Conservation (phyloP, 2,329 filamentous ascomycete species). For the Hypoxylon sp. region DNA sequence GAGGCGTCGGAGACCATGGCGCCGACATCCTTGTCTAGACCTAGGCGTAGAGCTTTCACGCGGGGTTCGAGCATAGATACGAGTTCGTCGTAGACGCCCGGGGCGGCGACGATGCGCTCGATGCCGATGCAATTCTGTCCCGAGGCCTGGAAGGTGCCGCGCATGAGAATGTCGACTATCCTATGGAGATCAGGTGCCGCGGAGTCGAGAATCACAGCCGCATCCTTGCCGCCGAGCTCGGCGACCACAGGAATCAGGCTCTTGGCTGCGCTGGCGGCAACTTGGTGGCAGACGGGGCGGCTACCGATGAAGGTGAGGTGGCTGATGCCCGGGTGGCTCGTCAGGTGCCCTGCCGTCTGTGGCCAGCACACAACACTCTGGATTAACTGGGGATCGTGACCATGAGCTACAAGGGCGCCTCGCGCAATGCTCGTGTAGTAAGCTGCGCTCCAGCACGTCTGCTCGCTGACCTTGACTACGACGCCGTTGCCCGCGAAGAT, state of each 20-base stretch:
- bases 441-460: conserved; percentile 90
- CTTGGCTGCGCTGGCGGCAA: conserved; percentile 88
- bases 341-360: conserved; percentile 82
- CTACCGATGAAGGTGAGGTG: conserved; percentile 98
- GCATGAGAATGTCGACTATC: conserved; percentile 86
- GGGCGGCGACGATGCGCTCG: conserved; percentile 88
- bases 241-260: conserved; percentile 89
- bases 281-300: conserved; percentile 85
- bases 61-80: conserved; percentile 79
- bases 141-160: conserved; percentile 93
- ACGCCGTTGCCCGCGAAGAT: conserved; percentile 94
- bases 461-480: conserved; percentile 94
- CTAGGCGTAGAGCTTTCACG: conserved; percentile 81
- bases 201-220: conserved; percentile 90
- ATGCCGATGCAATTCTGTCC: conserved; percentile 99
- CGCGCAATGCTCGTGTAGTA: conserved; percentile 88
- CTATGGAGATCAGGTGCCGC: conserved; percentile 75
- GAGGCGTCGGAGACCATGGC: conserved; percentile 86
- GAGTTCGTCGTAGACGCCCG: conserved; percentile 81
- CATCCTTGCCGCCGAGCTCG: conserved; percentile 95
- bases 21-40: conserved; percentile 85
- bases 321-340: conserved; percentile 84
- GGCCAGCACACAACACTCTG: conserved; percentile 93
- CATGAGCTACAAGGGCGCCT: conserved; percentile 84
- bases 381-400: conserved; percentile 84